phyloP scores from a whole-genome alignment of 2,329 filamentous ascomycete genomes.

The Monosporascus sp. region DNA sequence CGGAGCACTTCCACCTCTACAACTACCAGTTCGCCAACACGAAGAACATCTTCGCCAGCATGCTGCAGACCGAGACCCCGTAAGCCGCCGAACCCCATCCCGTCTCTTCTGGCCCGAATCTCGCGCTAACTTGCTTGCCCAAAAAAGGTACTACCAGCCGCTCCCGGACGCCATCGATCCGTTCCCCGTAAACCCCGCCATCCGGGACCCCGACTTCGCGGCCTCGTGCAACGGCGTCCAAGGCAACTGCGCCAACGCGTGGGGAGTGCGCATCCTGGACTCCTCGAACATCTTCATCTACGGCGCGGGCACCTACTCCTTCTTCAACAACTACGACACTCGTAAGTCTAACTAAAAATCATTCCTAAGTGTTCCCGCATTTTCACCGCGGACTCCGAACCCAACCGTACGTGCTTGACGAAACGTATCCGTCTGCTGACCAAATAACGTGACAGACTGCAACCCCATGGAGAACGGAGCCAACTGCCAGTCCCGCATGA shows the following conservation, averaged over 20 bases:
- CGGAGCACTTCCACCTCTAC: conserved; percentile 57
- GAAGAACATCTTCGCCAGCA: conserved; percentile 51
- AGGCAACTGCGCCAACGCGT: conserved; percentile 40
- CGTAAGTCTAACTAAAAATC: conserved; percentile 11
- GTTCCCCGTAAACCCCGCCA: conserved; percentile 36
- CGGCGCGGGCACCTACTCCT: conserved; percentile 55
- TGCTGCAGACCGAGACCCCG: conserved; percentile 62
- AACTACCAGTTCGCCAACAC: conserved; percentile 58
- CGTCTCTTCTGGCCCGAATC: background rate
- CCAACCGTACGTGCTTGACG: background rate
- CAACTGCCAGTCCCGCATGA: conserved; percentile 34
- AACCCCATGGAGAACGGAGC: conserved; percentile 28
- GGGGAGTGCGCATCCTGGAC: conserved; percentile 55
- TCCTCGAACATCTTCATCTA: conserved; percentile 47
- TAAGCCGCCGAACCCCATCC: conserved; percentile 23
- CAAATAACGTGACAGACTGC: conserved; percentile 20
- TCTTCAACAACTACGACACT: conserved; percentile 54
- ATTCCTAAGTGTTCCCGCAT: too few species aligned
- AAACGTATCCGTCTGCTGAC: background rate
- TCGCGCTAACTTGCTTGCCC: background rate
- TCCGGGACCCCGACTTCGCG: conserved; percentile 45
- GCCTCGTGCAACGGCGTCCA: conserved; percentile 31
- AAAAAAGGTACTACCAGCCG: conserved; percentile 48
- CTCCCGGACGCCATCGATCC: conserved; percentile 48
- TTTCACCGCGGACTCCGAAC: too few species aligned